Percentiles rank a stretch among this genome's conserved stretches.
These are phyloP conservation scores for Scorias spongiosa DNA, from an alignment of 2,329 filamentous ascomycete genomes.

Conservation along the genomic window DNA sequence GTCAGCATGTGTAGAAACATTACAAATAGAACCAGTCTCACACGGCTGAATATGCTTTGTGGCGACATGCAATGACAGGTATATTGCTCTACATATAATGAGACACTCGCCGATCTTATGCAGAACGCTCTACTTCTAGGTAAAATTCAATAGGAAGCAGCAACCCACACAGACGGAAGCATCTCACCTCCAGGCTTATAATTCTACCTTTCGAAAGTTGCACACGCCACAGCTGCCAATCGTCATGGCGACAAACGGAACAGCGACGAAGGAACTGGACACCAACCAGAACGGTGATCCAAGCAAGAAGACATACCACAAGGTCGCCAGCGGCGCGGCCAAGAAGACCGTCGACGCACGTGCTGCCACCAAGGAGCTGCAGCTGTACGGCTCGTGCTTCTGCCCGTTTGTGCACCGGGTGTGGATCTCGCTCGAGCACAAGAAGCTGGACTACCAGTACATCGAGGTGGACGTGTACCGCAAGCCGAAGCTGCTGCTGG, in stretches of 20 bases:
- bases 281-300: conserved; percentile 33
- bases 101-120: no score
- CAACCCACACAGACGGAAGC: no score
- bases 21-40: no score
- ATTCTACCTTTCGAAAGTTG: no score
- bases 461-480: conserved; percentile 71
- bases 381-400: conserved; percentile 70
- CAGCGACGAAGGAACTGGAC: conserved; percentile 19
- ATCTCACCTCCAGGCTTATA: no score
- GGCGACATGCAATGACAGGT: no score
- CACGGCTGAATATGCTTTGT: no score
- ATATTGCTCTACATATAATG: no score
- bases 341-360: conserved; percentile 55
- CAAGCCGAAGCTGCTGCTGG: conserved; percentile 53
- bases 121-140: no score
- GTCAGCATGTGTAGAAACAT: no score
- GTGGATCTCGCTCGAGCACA: conserved; percentile 76
- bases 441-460: conserved; percentile 68
- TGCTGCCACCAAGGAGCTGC: conserved; percentile 53
- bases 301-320: conserved; percentile 50
- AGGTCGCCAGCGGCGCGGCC: conserved; percentile 57
- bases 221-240: no score
- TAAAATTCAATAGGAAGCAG: no score
- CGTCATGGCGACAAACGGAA: conserved; percentile 4
- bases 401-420: conserved; percentile 79